Evolutionary conservation across 805 yeast genomes (phyloP).

Genomic region (Starmerella riodocensis): DNA sequence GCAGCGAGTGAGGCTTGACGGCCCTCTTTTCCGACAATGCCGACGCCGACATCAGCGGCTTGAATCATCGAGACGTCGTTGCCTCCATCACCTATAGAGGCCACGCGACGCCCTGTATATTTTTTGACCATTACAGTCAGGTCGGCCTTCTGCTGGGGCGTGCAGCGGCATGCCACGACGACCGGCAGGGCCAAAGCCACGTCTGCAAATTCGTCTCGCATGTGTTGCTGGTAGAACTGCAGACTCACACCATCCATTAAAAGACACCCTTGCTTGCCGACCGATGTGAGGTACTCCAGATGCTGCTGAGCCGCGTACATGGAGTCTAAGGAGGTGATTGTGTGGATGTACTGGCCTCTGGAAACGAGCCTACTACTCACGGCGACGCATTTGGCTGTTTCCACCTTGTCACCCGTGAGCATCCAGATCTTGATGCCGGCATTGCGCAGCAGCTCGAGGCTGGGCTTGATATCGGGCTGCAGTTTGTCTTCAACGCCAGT

Average conservation of each 20-base stretch:
- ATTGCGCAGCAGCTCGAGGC: conserved; percentile 81
- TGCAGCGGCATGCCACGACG: conserved; percentile 96
- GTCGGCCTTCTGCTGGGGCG: conserved; percentile 98
- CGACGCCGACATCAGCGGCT: conserved; percentile 97
- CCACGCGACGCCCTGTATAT: conserved; percentile 75
- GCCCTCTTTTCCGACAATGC: conserved; percentile 98
- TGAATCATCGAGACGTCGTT: conserved; percentile 98
- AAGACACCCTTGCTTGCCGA: conserved; percentile 56
- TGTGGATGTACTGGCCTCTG: conserved; percentile 87
- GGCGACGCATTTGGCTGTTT: conserved; percentile 94
- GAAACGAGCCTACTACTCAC: conserved; percentile 87
- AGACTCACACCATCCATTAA: conserved; percentile 91
- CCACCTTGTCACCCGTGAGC: conserved; percentile 98
- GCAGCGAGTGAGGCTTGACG: conserved; percentile 95
- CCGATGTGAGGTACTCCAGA: conserved; percentile 49
- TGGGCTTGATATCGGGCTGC: conserved; percentile 80
- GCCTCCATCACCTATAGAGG: conserved; percentile 99
- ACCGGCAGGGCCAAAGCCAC: conserved; percentile 72
- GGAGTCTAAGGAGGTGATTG: conserved; percentile 50
- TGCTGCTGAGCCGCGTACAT: conserved; percentile 60
- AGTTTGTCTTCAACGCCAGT: conserved; percentile 97
- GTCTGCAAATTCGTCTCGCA: conserved; percentile 48
- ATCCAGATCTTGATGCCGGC: conserved; percentile 98
- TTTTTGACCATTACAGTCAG: conserved; percentile 69
- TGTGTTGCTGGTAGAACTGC: conserved; percentile 49